Evolutionary conservation across 75 land plant species (phyloP).

Genomic region (Selaginella tamariscina): DNA sequence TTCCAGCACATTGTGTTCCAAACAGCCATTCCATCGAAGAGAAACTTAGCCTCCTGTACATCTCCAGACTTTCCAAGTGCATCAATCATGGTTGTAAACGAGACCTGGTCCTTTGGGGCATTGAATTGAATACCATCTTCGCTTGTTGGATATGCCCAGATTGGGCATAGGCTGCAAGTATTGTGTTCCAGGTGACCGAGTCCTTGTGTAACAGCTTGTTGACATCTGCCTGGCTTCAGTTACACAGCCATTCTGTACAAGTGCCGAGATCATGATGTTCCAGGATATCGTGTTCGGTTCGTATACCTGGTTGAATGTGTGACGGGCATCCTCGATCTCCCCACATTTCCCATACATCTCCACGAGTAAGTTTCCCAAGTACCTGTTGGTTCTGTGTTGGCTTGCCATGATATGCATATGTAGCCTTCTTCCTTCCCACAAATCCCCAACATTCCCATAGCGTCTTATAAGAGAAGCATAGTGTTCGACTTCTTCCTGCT

Average conservation of each 20-base stretch:
- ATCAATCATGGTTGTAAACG: background rate
- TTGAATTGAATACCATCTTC: background rate
- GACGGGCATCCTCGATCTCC: background rate
- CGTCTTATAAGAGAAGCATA: conserved; percentile 1
- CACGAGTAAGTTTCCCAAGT: background rate
- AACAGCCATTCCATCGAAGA: background rate
- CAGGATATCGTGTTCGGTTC: background rate
- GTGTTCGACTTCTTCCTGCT: background rate
- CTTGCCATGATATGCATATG: background rate
- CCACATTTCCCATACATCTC: conserved; percentile 8
- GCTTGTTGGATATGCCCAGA: background rate
- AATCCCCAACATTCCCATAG: conserved; percentile 4
- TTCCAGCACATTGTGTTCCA: background rate
- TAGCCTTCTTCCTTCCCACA: background rate
- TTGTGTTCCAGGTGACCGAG: background rate
- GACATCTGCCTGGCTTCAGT: background rate
- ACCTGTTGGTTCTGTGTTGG: background rate
- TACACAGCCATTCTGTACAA: background rate
- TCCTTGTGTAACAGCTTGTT: background rate
- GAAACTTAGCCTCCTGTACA: background rate
- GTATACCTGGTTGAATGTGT: background rate
- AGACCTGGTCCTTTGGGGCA: background rate
- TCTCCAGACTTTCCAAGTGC: background rate
- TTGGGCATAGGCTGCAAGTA: background rate
- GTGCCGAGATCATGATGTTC: background rate